Conservation (phyloP, 176 grass and related monocot species). For the Pontederia paniculata region DNA sequence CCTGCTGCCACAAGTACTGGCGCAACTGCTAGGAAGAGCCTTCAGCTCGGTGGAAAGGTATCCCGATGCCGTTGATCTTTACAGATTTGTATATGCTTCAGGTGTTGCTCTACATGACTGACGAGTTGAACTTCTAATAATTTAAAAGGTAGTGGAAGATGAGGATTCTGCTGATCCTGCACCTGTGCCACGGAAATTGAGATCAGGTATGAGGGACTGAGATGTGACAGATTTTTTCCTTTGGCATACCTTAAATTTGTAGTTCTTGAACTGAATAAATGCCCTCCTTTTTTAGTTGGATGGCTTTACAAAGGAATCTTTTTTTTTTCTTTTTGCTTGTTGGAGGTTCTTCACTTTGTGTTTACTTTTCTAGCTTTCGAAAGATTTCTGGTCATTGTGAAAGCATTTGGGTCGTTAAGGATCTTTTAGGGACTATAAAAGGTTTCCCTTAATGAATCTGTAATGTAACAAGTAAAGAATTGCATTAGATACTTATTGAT, state of each 20-base stretch:
- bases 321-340: neutral
- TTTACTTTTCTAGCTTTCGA: neutral
- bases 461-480: no score
- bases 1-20: conserved; percentile 6
- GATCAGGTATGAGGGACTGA: conserved; percentile 50
- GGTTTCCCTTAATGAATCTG: no score
- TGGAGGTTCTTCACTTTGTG: neutral
- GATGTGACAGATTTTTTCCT: neutral
- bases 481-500: no score
- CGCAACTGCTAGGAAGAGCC: conserved; percentile 28
- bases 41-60: conserved; percentile 43
- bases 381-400: neutral
- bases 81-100: conserved; percentile 1
- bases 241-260: conserved; percentile 1
- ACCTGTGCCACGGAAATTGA: conserved; percentile 63
- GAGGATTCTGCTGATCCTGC: conserved; percentile 36
- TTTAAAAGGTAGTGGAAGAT: conserved; percentile 34
- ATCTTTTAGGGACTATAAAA: no score
- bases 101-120: conserved; percentile 13
- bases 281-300: neutral
- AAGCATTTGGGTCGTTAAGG: neutral
- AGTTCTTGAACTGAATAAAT: neutral
- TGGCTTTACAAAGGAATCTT: neutral
- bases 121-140: conserved; percentile 3
- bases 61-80: conserved; percentile 4